These are phyloP conservation scores for Trichoderma erinaceum DNA, from an alignment of 495 filamentous ascomycete genomes.

Conservation along the genomic window DNA sequence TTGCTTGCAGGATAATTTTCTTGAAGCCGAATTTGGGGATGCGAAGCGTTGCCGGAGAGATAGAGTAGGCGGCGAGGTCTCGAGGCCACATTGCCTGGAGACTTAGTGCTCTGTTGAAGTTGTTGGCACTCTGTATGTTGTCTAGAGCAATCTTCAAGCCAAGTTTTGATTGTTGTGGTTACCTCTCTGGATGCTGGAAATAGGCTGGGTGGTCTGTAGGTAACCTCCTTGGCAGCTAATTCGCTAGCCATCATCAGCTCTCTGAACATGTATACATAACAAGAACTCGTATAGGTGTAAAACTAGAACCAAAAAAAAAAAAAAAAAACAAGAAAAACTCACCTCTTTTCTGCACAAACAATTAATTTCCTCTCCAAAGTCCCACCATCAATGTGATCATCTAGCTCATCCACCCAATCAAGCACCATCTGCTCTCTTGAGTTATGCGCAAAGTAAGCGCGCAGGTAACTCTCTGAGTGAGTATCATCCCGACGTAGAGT, in stretches of 20 bases:
- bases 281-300: too few species aligned
- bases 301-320: too few species aligned
- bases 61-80: background rate
- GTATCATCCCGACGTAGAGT: background rate
- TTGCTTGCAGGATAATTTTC: background rate
- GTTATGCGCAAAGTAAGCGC: background rate
- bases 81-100: too few species aligned
- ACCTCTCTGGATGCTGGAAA: background rate
- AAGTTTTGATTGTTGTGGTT: background rate
- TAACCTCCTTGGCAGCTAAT: background rate
- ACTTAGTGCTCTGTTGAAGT: too few species aligned
- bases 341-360: background rate
- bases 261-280: too few species aligned
- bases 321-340: background rate
- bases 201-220: background rate
- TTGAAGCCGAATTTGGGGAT: background rate
- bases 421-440: slow-evolving; percentile 1
- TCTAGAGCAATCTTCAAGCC: background rate
- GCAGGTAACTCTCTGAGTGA: background rate
- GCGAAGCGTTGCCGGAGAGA: background rate
- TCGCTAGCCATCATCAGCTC: background rate
- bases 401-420: background rate
- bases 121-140: background rate
- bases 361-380: background rate
- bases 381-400: background rate